A percentile compares a stretch with the other conserved stretches of the same genome.
phyloP scores from a whole-genome alignment of 805 yeast species.

The Candida sanyiensis region DNA sequence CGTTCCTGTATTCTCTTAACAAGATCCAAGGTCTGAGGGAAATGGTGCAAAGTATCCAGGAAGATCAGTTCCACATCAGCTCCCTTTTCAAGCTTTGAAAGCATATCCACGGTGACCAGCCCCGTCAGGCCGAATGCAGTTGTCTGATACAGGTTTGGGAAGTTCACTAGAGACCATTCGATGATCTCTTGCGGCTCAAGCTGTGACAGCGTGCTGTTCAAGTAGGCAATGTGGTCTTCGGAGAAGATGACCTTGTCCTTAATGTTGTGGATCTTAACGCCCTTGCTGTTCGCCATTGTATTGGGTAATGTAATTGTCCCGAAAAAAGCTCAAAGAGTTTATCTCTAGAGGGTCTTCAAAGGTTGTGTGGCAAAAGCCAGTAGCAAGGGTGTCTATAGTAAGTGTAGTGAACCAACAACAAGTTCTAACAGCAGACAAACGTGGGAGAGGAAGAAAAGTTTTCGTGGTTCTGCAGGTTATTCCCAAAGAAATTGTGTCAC shows the following conservation, averaged over 20 bases:
- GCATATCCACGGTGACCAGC: slow-evolving; percentile 77
- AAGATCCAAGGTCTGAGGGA: slow-evolving; percentile 85
- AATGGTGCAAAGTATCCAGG: slow-evolving; percentile 87
- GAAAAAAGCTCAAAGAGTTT: too few species aligned
- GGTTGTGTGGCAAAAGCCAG: too few species aligned
- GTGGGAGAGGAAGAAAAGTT: slow-evolving; percentile 2
- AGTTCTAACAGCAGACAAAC: background rate
- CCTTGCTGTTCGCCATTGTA: slow-evolving; percentile 4
- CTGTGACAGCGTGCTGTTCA: slow-evolving; percentile 55
- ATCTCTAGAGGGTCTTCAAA: too few species aligned
- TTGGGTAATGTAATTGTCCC: too few species aligned
- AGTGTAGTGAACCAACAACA: background rate
- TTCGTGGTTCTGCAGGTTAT: background rate
- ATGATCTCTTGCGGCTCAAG: slow-evolving; percentile 65
- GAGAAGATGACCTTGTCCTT: slow-evolving; percentile 34
- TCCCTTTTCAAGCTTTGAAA: slow-evolving; percentile 44
- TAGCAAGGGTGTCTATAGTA: background rate
- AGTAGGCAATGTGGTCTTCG: slow-evolving; percentile 52
- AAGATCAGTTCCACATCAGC: slow-evolving; percentile 69
- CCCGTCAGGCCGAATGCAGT: slow-evolving; percentile 96
- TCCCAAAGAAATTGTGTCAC: slow-evolving; percentile 6
- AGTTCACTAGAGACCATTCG: slow-evolving; percentile 76
- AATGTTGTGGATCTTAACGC: slow-evolving; percentile 17
- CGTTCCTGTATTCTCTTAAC: slow-evolving; percentile 50
- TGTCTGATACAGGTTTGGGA: slow-evolving; percentile 80